These are phyloP conservation scores for Colletotrichum sp. DNA, from an alignment of 2,329 filamentous ascomycete genomes.

Conservation along the genomic window DNA sequence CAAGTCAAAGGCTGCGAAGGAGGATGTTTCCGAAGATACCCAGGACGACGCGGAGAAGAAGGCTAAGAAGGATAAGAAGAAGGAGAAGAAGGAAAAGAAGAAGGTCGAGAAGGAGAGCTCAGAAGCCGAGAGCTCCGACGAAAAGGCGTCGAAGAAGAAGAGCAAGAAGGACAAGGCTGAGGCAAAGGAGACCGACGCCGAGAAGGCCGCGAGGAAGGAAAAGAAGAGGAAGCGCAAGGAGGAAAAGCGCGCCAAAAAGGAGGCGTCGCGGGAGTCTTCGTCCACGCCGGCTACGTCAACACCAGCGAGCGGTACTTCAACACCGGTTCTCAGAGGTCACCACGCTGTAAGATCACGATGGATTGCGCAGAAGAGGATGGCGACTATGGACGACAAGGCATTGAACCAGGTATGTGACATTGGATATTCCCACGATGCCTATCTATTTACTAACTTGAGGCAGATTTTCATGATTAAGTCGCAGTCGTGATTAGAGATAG, in stretches of 20 bases:
- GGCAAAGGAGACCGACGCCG: slow-evolving; percentile 30
- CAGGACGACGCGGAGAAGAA: slow-evolving; percentile 27
- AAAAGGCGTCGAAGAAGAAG: slow-evolving; percentile 36
- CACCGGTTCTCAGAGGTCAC: slow-evolving; percentile 56
- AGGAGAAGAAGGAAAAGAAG: slow-evolving; percentile 32
- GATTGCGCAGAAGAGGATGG: slow-evolving; percentile 87
- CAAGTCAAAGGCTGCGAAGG: slow-evolving; percentile 34
- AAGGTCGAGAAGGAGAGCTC: slow-evolving; percentile 40
- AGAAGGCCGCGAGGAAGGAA: slow-evolving; percentile 56
- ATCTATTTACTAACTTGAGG: slow-evolving; percentile 22
- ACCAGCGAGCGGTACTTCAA: slow-evolving; percentile 50
- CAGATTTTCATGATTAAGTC: slow-evolving; percentile 75
- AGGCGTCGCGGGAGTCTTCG: slow-evolving; percentile 26
- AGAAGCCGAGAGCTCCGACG: slow-evolving; percentile 25
- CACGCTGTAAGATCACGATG: slow-evolving; percentile 81
- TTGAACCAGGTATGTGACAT: slow-evolving; percentile 75
- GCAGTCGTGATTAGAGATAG: slow-evolving; percentile 16
- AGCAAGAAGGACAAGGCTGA: slow-evolving; percentile 27
- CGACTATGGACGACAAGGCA: slow-evolving; percentile 80
- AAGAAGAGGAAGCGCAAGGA: slow-evolving; percentile 50
- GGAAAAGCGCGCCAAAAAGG: slow-evolving; percentile 46
- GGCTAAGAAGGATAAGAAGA: slow-evolving; percentile 30
- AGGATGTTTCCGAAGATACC: slow-evolving; percentile 28
- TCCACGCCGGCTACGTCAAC: slow-evolving; percentile 37
- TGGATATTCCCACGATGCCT: neutral